Evolutionary conservation across 495 filamentous ascomycete species (phyloP), one percentile per base, ranked within the genome.

Genomic region (Neurospora tetraspora): DNA sequence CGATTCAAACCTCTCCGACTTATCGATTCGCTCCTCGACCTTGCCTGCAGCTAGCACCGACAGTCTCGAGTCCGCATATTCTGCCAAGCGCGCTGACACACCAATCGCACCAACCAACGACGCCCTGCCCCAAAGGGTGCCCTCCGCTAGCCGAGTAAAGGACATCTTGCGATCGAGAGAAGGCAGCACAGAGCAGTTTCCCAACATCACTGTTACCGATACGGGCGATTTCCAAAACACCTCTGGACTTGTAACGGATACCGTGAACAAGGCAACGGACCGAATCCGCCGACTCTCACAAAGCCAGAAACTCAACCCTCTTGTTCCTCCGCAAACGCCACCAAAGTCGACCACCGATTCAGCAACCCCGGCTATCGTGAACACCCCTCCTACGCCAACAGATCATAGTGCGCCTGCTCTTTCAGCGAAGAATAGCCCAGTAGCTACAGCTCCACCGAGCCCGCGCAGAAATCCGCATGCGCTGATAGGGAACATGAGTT

Each of bases 401-500:
- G 83, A 86, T 8, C 75, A 77, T 14, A 75, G 74, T 16, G 31
- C 69, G 14, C 76, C 77, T 16, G 27, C 23, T 18, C 14, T 65
- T 1, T 65, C 53, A 36, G 53, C 53, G 53, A 65, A 36, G 7
- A 18, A 65, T 14, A 65, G 53, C 39, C 65, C 43, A 18, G 27
- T 65, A 65, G 71, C 69, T 39, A 37, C 78, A 73, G 43, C 75
- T 70, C 34, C 78, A 75, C 53, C 76, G 71, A 73, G 80, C 73
- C 75, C 85, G 71, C 69, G 82, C 70, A 72, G 82, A 77, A 72
- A 75, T 10, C 69, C 79, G 59, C 74, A 83, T 76, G 79, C 80
- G 45, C 77, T 81, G 37, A 76, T 81, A 71, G 90, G 91, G 72
- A 92, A 89, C 78, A 93, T 92, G 91, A 94, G 92, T 81, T 89